phyloP scores from a whole-genome alignment of 805 yeast species.

The Candida awuae region DNA sequence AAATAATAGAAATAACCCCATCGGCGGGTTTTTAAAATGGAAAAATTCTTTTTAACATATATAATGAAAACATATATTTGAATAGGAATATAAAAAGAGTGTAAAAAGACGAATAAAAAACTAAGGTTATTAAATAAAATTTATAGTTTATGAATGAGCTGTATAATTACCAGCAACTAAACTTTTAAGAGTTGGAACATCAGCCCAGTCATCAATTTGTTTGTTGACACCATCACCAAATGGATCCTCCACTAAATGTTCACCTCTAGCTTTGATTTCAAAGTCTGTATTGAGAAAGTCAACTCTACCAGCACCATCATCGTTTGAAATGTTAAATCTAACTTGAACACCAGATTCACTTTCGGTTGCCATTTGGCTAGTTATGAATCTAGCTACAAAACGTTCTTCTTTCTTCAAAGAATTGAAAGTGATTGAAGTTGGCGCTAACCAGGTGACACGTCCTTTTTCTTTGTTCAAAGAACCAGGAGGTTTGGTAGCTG shows the following conservation, averaged over 20 bases:
- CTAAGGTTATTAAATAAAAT: neutral
- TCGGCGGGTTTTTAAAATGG: too few relatives aligned
- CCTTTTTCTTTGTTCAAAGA: conserved; percentile 79
- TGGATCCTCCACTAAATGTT: conserved; percentile 27
- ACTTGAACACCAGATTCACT: conserved; percentile 66
- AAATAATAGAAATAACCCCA: too few relatives aligned
- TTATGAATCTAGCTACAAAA: conserved; percentile 78
- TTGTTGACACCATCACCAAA: conserved; percentile 24
- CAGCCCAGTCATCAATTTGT: conserved; percentile 22
- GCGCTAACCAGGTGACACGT: conserved; percentile 79
- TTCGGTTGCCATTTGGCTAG: conserved; percentile 65
- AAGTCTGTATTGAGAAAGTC: conserved; percentile 35
- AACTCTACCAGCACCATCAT: conserved; percentile 38
- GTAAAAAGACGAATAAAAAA: neutral
- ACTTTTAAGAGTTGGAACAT: conserved; percentile 39
- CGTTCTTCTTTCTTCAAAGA: conserved; percentile 43
- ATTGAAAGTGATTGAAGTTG: conserved; percentile 32
- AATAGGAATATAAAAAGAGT: neutral
- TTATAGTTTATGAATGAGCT: conserved; percentile 26
- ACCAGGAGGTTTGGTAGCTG: conserved; percentile 88
- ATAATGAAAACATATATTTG: neutral
- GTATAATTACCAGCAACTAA: conserved; percentile 43
- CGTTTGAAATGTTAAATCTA: conserved; percentile 44
- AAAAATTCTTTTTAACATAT: too few relatives aligned
- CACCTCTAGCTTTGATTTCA: conserved; percentile 21